These are phyloP conservation scores for Epichloe glyceriae DNA, from an alignment of 2,329 filamentous ascomycete genomes.

Conservation along the genomic window DNA sequence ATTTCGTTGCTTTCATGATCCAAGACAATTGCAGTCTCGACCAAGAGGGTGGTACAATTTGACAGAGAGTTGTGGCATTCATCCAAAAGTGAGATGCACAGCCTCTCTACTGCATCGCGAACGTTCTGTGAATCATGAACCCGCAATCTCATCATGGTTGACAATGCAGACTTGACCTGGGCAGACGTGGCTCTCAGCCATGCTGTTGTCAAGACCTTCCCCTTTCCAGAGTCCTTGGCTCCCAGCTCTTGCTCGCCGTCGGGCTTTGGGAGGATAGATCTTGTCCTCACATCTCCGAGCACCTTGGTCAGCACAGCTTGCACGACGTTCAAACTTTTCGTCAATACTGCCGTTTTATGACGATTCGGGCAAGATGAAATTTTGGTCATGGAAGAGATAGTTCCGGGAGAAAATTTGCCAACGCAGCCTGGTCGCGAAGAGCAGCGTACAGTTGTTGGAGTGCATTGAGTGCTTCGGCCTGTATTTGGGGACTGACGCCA, in stretches of 20 bases:
- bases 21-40: constrained; percentile 70
- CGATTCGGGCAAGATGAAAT: constrained; percentile 56
- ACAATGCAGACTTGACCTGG: constrained; percentile 74
- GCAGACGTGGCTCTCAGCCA: constrained; percentile 73
- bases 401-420: constrained; percentile 78
- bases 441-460: constrained; percentile 48
- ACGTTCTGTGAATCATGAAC: constrained; percentile 59
- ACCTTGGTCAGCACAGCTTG: constrained; percentile 39
- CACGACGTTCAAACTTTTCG: constrained; percentile 47
- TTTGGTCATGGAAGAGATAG: constrained; percentile 69
- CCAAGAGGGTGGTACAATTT: constrained; percentile 55
- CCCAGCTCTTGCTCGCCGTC: constrained; percentile 13
- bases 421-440: constrained; percentile 57
- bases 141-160: constrained; percentile 63
- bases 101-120: constrained; percentile 47
- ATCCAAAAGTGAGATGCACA: constrained; percentile 66
- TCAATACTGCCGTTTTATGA: constrained; percentile 45
- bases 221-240: constrained; percentile 11
- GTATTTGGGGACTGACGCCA: constrained; percentile 52
- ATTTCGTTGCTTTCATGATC: constrained; percentile 34
- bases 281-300: constrained; percentile 43
- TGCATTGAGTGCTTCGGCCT: constrained; percentile 54
- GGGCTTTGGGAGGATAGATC: constrained; percentile 28
- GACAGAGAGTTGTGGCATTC: constrained; percentile 63
- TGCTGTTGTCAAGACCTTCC: constrained; percentile 29